Base-by-base conservation (phyloP, 495 filamentous ascomycete genomes). In the Aspergillus egyptiacus region DNA sequence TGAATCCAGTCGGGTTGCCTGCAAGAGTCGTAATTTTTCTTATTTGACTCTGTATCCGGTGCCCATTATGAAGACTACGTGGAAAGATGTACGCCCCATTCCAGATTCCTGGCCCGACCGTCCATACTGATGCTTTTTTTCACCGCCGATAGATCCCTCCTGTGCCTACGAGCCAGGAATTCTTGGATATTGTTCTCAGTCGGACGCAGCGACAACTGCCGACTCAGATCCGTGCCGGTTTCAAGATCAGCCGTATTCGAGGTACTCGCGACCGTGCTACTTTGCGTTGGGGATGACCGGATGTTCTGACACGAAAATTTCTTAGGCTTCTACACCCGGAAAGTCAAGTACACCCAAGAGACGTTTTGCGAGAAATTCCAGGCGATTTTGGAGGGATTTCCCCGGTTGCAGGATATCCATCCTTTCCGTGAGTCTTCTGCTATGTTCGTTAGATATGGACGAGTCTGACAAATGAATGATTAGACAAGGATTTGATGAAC, bases 291-390 rank as follows among this genome's bases (percentile, higher is more conserved):
- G n/a, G 14, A 15, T 11, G 14, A 15, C 10, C 18, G 20, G 18
- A 27, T 28, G 38, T 28, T 47, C 63, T 67, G 51, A 67, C 57
- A 24, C 50, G 41, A 64, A 57, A 50, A 32, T 52, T 54, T 53
- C 56, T 47, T 31, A 84, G 88, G 83, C 47, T 96, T 96, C 75
- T 96, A 96, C 64, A 95, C 90, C 50, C 80, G 93, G 64, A 97
- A 98, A 71, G 93, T 97, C 77, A 98, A 97, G 67, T 97, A 86
- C 66, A 97, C 93, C n/a, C 83, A 91, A 62, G 91, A 96, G 70
- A 96, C 93, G 33, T 96, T 96, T 68, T 81, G 82, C 45, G 93
- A 98, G 58, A 96, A 97, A 72, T 81, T 98, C 50, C 82, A 79
- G 52, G 75, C 82, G 24, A 95, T 95, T 60, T 79, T 96, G 50